phyloP scores from a whole-genome alignment of 169 alveolate genomes.

The Besnoitia besnoiti region DNA sequence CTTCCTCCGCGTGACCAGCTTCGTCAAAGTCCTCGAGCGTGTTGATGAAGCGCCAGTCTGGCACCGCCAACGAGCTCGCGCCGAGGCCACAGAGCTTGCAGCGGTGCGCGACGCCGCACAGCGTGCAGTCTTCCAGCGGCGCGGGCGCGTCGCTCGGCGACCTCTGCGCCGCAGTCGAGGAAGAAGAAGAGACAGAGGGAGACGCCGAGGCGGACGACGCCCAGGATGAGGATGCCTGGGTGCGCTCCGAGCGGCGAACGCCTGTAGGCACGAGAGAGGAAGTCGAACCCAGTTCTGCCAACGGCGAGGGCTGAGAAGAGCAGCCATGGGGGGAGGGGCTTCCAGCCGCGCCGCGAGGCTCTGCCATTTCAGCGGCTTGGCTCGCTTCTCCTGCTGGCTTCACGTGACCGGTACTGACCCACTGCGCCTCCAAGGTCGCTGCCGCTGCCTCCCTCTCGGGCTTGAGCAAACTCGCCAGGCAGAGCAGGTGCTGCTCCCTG shows the following conservation, averaged over 20 bases:
- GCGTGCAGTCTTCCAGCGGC: slow-evolving; percentile 9
- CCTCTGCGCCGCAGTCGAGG: not conserved
- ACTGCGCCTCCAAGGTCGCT: not conserved
- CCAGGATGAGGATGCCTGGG: not conserved
- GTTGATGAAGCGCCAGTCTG: slow-evolving; percentile 16
- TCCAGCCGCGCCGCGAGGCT: not conserved
- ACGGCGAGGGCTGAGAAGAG: not conserved
- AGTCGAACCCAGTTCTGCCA: not conserved
- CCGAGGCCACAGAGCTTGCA: slow-evolving; percentile 9
- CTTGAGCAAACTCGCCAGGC: not conserved
- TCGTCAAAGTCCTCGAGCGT: not conserved
- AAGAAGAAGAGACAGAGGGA: no score
- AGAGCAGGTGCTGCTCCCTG: slow-evolving; percentile 20
- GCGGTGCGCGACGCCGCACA: slow-evolving; percentile 4
- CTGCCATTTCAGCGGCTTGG: not conserved
- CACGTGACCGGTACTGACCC: not conserved
- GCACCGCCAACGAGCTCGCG: not conserved
- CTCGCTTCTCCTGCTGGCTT: no score
- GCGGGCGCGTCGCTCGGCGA: not conserved
- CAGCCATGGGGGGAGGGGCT: not conserved
- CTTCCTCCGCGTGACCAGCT: not conserved
- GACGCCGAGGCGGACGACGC: not conserved
- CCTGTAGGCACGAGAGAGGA: not conserved
- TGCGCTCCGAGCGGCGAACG: not conserved
- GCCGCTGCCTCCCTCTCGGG: not conserved